Evolutionary conservation across 1,284 basidiomycete species (phyloP), one percentile per base, ranked within the genome.

Genomic region (Marasmius tenuissimus): DNA sequence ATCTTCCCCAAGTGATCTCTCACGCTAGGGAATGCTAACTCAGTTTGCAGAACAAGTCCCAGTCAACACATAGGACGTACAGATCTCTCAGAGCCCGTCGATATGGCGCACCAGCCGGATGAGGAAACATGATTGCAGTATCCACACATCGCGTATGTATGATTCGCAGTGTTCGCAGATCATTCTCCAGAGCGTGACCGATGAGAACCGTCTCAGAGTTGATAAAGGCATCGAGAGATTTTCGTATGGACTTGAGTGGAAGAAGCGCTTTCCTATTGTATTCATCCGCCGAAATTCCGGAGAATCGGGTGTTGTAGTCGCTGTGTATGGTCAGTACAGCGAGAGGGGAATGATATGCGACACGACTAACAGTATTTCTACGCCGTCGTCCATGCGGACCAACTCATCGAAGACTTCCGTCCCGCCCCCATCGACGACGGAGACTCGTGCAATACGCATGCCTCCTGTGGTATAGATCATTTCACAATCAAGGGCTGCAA

Each of bases 391-490:
- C 84, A 94, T 92, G 47, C 85, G 81, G 20, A 97, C 86, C 42
- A 93, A 75, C 71, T 96, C 85, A 72, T 98, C 96, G 58, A 96
- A 88, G 0, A 97, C 81, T 59, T 86, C 78, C 20, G 78, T 75
- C 0, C 93, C 94, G 0, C 81, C 73, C 8, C 87, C 87, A 68
- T 96, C 90, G 1, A 97, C 86, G 4, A 96, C 84, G 0, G 95
- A 96, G 0, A 96, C 87, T 6, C 96, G 85, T 4, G 94, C 96
- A 7, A 96, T 85, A 27, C 89, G 86, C 80, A 93, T 86, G 0
- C 96, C 96, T 5, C 90, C 91, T 0, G 94, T 96, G 0, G 93
- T 93, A 75, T 94, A 95, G 33, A 96, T 83, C 92, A 97, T 94
- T 73, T 98, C 96, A 71, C 92, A 96, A 73, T 97, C 95, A 57